Base-by-base conservation (phyloP, 192 early-diverging fungal species). In the Kickxella alabastrina region DNA sequence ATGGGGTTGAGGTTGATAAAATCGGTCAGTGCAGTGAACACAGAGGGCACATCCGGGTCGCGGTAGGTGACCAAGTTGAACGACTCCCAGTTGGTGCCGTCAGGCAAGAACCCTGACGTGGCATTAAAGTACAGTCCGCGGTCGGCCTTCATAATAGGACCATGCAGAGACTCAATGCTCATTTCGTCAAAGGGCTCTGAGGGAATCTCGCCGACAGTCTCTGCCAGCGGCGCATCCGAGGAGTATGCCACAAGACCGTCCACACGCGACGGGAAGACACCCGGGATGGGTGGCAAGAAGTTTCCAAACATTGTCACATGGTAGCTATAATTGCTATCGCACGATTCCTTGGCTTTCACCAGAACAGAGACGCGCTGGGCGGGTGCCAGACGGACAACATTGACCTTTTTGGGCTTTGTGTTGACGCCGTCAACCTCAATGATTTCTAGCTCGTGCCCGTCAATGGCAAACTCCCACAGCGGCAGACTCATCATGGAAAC, bases 361-460 rank as follows among this genome's bases (percentile, higher is more conserved):
- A 93, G 80, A 6, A 93, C 85, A 18, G 89, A 86, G 50, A 81
- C 74, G 34, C 91, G 84, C 64, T 92, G 89, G 1, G 84, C 91
- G 35, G 83, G 78, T 2, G 82, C 78, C 12, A 91, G 35, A 23
- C 78, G 56, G 44, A 89, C 65, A 39, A 66, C 70, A 2, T 75
- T 49, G 22, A 83, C 81, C 10, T 66, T 67, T 31, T 59, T 78
- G 15, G 82, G 82, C 45, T 84, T 61, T 10, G 80, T 79, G 43
- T 82, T 70, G 41, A 80, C 77, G 43, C 89, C 89, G 34, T 91
- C 89, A 35, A 83, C 79, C 69, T 93, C 92, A 52, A 92, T 85
- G 27, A 93, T 68, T 43, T 74, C 55, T 56, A 93, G 65, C 17
- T 81, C 71, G 68, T 92, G 92, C 37, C 79, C 83, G 60, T 88